A percentile compares a stretch with the other conserved stretches of the same genome.
These are phyloP conservation scores for Colletotrichum coccodes DNA, from an alignment of 2,329 filamentous ascomycete genomes.

Conservation along the genomic window DNA sequence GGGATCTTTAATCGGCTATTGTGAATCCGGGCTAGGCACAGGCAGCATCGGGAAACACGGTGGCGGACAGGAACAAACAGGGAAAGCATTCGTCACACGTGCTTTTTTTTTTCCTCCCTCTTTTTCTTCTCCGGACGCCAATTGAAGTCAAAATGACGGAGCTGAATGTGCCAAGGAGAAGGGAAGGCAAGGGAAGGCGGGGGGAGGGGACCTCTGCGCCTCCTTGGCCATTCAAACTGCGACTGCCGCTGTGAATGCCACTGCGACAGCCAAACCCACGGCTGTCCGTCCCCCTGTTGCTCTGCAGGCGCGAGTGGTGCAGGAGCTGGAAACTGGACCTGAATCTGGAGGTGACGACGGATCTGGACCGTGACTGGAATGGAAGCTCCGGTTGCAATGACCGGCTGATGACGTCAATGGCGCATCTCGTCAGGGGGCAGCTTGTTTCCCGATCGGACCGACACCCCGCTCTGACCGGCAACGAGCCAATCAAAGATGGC, in stretches of 20 bases:
- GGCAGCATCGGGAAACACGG: neutral
- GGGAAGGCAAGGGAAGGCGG: too few relatives aligned
- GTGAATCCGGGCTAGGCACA: constrained; percentile 4
- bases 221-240: too few relatives aligned
- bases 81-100: constrained; percentile 6
- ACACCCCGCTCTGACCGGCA: neutral
- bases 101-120: neutral
- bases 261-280: neutral
- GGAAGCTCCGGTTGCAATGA: constrained; percentile 27
- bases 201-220: neutral
- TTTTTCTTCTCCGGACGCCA: neutral
- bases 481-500: neutral
- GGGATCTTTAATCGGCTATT: neutral
- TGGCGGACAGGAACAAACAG: neutral
- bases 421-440: neutral
- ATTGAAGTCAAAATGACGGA: constrained; percentile 24
- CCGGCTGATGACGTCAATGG: constrained; percentile 28
- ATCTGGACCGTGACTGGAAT: constrained; percentile 1
- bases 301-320: too few relatives aligned
- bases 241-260: too few relatives aligned
- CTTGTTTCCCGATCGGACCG: constrained; percentile 1
- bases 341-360: neutral
- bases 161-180: constrained; percentile 11
- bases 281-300: neutral
- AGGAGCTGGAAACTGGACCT: neutral